A percentile compares a stretch with the other conserved stretches of the same genome.
These are phyloP conservation scores for Adenanthera pavonina DNA, from an alignment of 306 rosid genomes.

Conservation along the genomic window DNA sequence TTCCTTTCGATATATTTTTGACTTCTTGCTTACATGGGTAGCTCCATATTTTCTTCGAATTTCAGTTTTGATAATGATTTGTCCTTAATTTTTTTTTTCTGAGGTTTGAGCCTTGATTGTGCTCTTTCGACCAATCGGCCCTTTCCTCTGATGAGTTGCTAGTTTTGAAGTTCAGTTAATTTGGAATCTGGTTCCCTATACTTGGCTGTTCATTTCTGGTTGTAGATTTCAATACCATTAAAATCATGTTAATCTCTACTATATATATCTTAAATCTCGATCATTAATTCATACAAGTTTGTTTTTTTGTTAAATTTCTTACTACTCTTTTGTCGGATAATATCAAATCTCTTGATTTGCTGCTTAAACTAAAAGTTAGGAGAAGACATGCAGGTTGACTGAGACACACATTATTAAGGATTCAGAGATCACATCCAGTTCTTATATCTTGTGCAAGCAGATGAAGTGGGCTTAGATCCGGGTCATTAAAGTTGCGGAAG, in stretches of 20 bases:
- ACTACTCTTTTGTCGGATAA: conserved; percentile 20
- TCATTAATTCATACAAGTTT: conserved; percentile 23
- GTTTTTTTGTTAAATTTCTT: background rate
- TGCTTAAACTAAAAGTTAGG: conserved; percentile 17
- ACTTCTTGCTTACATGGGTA: conserved; percentile 40
- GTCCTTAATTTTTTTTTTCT: background rate
- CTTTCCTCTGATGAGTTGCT: conserved; percentile 18
- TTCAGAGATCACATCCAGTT: conserved; percentile 55
- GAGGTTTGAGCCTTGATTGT: conserved; percentile 31
- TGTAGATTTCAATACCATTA: conserved; percentile 5
- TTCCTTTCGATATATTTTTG: conserved; percentile 13
- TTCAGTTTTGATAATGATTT: conserved; percentile 29
- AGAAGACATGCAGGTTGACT: conserved; percentile 60
- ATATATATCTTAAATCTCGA: background rate
- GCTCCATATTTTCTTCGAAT: conserved; percentile 29
- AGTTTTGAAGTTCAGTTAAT: conserved; percentile 29
- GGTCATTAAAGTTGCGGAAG: conserved; percentile 45
- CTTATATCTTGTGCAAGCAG: conserved; percentile 47
- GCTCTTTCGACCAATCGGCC: conserved; percentile 5
- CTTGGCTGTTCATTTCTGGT: conserved; percentile 20
- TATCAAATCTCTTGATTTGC: conserved; percentile 40
- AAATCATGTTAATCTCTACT: background rate
- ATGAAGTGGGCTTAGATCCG: conserved; percentile 53
- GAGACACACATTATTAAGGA: conserved; percentile 35
- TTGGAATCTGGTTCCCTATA: conserved; percentile 20